Conservation (phyloP, 768 basidiomycete genomes). For the Hypholoma fasciculare region DNA sequence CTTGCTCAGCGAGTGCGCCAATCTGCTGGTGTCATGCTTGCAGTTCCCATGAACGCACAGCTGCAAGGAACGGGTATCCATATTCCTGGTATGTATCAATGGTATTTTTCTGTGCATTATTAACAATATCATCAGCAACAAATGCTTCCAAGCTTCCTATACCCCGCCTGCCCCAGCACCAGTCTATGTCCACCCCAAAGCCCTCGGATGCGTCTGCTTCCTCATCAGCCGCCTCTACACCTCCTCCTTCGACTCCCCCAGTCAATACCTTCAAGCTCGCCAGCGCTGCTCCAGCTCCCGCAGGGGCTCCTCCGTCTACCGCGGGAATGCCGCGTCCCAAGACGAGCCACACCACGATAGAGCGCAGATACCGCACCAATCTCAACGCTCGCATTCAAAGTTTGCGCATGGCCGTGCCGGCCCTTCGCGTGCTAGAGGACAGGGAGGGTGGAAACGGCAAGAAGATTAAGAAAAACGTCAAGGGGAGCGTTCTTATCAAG, state of each 20-base stretch:
- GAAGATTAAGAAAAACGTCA: constrained; percentile 48
- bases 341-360: constrained; percentile 88
- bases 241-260: constrained; percentile 42
- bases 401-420: constrained; percentile 79
- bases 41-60: constrained; percentile 41
- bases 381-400: constrained; percentile 84
- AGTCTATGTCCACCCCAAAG: constrained; percentile 21
- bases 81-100: constrained; percentile 20
- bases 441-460: constrained; percentile 45
- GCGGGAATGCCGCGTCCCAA: constrained; percentile 53
- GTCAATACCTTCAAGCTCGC: constrained; percentile 19
- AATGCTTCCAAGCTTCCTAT: constrained; percentile 36
- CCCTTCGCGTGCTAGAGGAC: constrained; percentile 75
- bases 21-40: constrained; percentile 57
- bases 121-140: constrained; percentile 7
- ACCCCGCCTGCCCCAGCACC: constrained; percentile 33
- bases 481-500: constrained; percentile 38
- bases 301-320: constrained; percentile 13
- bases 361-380: constrained; percentile 86
- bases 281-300: constrained; percentile 12
- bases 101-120: background rate
- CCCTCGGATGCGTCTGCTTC: constrained; percentile 31
- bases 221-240: constrained; percentile 44
- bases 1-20: constrained; percentile 51
- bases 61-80: constrained; percentile 26